A percentile compares a stretch with the other conserved stretches of the same genome.
Conservation (phyloP, 2,329 filamentous ascomycete species). For the Aspergillus pseudoglaucus region DNA sequence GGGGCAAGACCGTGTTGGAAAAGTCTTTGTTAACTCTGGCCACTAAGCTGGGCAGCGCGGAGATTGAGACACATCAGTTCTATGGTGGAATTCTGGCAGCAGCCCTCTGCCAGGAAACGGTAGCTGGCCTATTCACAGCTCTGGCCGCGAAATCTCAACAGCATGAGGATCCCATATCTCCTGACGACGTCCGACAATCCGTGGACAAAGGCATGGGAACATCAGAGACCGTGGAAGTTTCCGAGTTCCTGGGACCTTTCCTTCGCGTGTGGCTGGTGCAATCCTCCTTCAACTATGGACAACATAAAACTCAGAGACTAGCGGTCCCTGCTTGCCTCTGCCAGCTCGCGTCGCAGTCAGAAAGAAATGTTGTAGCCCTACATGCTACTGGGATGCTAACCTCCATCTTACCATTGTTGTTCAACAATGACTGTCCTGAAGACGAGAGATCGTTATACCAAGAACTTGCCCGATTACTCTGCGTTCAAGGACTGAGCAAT, state of each 20-base stretch:
- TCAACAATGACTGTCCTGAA: slow-evolving; percentile 49
- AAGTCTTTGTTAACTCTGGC: slow-evolving; percentile 61
- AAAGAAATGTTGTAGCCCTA: slow-evolving; percentile 63
- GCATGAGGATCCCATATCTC: slow-evolving; percentile 7
- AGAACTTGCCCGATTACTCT: slow-evolving; percentile 60
- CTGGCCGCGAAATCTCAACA: slow-evolving; percentile 25
- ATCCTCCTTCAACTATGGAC: slow-evolving; percentile 48
- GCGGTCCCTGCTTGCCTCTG: slow-evolving; percentile 60
- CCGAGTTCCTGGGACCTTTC: slow-evolving; percentile 33
- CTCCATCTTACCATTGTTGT: slow-evolving; percentile 58
- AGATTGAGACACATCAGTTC: slow-evolving; percentile 63
- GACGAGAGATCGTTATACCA: slow-evolving; percentile 56
- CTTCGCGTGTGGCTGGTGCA: slow-evolving; percentile 49
- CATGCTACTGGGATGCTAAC: slow-evolving; percentile 66
- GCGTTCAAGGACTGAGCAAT: slow-evolving; percentile 68
- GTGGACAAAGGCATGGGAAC: slow-evolving; percentile 33
- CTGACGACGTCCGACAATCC: slow-evolving; percentile 19
- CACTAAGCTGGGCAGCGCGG: slow-evolving; percentile 44
- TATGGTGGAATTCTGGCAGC: slow-evolving; percentile 80
- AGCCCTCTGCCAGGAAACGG: slow-evolving; percentile 68
- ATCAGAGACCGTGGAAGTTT: slow-evolving; percentile 38
- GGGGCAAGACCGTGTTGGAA: slow-evolving; percentile 72
- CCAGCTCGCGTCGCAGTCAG: slow-evolving; percentile 54
- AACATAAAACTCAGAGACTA: slow-evolving; percentile 36
- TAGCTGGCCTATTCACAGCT: slow-evolving; percentile 59